Evolutionary conservation across 2,329 filamentous ascomycete species (phyloP).

Genomic region (Daldinia sp.): DNA sequence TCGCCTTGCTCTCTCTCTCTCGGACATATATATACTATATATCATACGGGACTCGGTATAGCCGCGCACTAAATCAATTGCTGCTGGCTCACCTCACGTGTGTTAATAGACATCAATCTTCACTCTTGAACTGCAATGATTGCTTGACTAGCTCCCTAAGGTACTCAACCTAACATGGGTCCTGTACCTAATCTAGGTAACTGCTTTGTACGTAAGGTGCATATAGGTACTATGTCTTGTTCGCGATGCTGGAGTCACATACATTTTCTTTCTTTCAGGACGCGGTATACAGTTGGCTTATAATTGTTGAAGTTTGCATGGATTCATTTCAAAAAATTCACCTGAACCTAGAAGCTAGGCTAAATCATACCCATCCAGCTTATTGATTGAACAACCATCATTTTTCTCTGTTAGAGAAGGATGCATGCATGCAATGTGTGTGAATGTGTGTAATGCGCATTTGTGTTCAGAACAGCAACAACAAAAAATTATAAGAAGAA

Average conservation of each 20-base stretch:
- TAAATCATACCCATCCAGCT: not conserved
- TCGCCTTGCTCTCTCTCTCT: not conserved
- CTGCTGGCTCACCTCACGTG: not conserved
- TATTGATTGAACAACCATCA: not conserved
- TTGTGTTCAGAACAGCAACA: not conserved
- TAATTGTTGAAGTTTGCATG: not conserved
- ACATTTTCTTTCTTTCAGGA: no score
- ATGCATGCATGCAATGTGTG: not conserved
- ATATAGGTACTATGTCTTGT: no score
- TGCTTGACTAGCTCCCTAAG: not conserved
- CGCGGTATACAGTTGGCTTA: not conserved
- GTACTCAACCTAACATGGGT: not conserved
- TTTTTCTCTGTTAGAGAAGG: not conserved
- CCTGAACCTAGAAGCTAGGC: not conserved
- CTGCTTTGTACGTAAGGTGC: not conserved
- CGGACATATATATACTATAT: not conserved
- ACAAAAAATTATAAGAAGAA: not conserved
- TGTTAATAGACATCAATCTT: constrained; percentile 39
- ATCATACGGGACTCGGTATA: not conserved
- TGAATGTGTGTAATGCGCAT: not conserved
- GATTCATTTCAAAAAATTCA: not conserved
- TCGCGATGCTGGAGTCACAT: no score
- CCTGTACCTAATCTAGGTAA: not conserved
- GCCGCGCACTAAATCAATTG: not conserved
- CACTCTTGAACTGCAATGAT: constrained; percentile 21